These are phyloP conservation scores for Juncus inflexus DNA, from an alignment of 176 grass and related monocot genomes.

Conservation along the genomic window DNA sequence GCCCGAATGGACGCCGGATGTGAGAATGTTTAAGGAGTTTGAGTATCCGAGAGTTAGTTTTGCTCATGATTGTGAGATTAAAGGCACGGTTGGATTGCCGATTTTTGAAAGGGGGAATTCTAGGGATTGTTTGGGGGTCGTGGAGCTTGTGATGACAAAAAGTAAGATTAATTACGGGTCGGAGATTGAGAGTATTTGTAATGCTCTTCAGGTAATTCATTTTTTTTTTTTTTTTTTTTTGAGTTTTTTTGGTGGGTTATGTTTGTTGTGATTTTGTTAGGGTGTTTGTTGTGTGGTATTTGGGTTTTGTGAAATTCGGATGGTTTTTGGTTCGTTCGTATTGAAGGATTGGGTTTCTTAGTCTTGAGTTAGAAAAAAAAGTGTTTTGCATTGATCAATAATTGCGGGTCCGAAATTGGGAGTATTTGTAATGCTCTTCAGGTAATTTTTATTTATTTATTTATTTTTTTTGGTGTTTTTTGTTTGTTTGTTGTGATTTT, in stretches of 20 bases:
- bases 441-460: slow-evolving; percentile 39
- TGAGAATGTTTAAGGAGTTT: slow-evolving; percentile 63
- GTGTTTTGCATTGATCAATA: not conserved
- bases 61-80: slow-evolving; percentile 62
- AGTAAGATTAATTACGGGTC: slow-evolving; percentile 79
- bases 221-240: slow-evolving; percentile 16
- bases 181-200: slow-evolving; percentile 82
- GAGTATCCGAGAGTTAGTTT: slow-evolving; percentile 77
- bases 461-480: not conserved
- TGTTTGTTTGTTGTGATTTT: not conserved
- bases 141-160: slow-evolving; percentile 82
- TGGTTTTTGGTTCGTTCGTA: too few relatives aligned
- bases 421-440: slow-evolving; percentile 86
- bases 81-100: slow-evolving; percentile 71
- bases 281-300: not conserved
- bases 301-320: not conserved
- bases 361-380: too few relatives aligned
- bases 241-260: not conserved
- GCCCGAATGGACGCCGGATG: slow-evolving; percentile 97
- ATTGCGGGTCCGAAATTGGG: slow-evolving; percentile 67
- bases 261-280: not conserved
- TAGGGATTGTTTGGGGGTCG: slow-evolving; percentile 65
- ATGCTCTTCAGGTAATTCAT: slow-evolving; percentile 66
- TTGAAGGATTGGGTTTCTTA: too few relatives aligned
- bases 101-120: slow-evolving; percentile 47